phyloP scores from a whole-genome alignment of 768 basidiomycete species.

The Boletus eberwhitei region DNA sequence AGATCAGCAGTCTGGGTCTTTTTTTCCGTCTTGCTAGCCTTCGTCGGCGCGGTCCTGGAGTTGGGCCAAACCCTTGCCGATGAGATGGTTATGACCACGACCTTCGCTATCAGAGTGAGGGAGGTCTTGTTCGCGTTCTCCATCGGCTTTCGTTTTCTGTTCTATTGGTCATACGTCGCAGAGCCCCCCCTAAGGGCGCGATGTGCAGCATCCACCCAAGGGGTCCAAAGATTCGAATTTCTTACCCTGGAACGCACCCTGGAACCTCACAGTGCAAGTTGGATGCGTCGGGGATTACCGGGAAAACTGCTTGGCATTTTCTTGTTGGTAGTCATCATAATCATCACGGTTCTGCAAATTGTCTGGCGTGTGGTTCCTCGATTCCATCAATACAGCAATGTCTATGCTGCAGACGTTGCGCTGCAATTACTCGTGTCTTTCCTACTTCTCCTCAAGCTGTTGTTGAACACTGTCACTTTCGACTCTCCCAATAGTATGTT shows the following conservation, averaged over 20 bases:
- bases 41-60: conserved; percentile 62
- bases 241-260: conserved; percentile 14
- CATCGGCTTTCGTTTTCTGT: conserved; percentile 57
- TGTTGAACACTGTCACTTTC: conserved; percentile 50
- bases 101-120: conserved; percentile 44
- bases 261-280: conserved; percentile 53
- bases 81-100: conserved; percentile 29
- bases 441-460: conserved; percentile 59
- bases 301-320: conserved; percentile 53
- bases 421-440: conserved; percentile 57
- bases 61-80: conserved; percentile 50
- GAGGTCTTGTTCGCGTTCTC: conserved; percentile 60
- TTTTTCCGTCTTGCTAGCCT: conserved; percentile 54
- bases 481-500: conserved; percentile 36
- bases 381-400: conserved; percentile 37
- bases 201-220: conserved; percentile 28
- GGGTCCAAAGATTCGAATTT: conserved; percentile 12
- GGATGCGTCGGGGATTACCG: conserved; percentile 60
- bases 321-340: conserved; percentile 43
- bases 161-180: conserved; percentile 66
- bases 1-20: conserved; percentile 54
- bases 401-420: conserved; percentile 58
- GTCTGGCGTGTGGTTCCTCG: conserved; percentile 52
- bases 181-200: conserved; percentile 43
- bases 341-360: conserved; percentile 56